Evolutionary conservation across 805 yeast genomes (phyloP), one percentile per base, ranked within the genome.

Genomic region (Candida krabiensis): DNA sequence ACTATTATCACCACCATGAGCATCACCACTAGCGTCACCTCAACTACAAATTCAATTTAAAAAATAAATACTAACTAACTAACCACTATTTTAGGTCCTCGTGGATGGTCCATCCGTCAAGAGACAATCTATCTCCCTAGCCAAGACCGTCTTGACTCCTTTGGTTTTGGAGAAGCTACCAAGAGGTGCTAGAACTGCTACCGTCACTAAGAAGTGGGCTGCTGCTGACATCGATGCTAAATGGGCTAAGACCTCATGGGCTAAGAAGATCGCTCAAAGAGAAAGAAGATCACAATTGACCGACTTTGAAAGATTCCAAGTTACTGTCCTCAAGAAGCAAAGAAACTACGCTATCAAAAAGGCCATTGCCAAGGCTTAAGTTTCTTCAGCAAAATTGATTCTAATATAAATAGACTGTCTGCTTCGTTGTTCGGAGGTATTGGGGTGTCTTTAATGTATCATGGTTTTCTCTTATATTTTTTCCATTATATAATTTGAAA

Each of bases 261-360:
- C 99, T 67, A 86, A 91, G 86, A 90, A 89, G 80, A 84, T 93
- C 64, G 96, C 95, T 69, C 84, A 86, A 74, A 88, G 87, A 75
- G 83, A 85, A 73, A 87, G 83, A 74, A 87, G 99, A 82, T 73
- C 95, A 64, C 77, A 83, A 67, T 85, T 95, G 71, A 69, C 91
- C 60, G 99, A 93, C 76, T 93, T 93, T 65, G 96, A 93, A 80
- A 90, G 99, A 83, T 93, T 93, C 96, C 96, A 91, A 82, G 99
- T 91, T 61, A 69, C 86, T 72, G 95, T 89, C 62, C 82, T 89
- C 71, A 93, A 86, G 86, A 93, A 91, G 83, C 97, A 95, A 81
- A 88, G 87, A 77, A 86, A 89, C 77, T 84, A 72, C 70, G 86
- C 89, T 74, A 91, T 88, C 66, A 87, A 85, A 79, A 90, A 88